These are phyloP conservation scores for Trichoderma orchidacearum DNA, from an alignment of 495 filamentous ascomycete species.

Conservation along the genomic window DNA sequence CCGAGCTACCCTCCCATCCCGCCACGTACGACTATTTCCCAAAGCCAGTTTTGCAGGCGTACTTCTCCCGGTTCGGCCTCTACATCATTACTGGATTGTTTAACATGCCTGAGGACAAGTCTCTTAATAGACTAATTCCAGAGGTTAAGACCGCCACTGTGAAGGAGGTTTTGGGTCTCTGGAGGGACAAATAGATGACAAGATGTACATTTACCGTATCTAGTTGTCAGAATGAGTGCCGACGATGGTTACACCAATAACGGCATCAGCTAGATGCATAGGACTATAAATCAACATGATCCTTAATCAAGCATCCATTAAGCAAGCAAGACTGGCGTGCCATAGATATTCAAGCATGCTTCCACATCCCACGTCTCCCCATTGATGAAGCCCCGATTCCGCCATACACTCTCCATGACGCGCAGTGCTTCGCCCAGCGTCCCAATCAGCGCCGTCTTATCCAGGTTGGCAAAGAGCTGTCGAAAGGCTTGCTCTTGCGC, in stretches of 20 bases:
- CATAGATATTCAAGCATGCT: neutral
- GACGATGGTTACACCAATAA: too few relatives aligned
- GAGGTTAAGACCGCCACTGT: slow-evolving; percentile 10
- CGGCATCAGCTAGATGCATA: neutral
- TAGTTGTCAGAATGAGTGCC: too few relatives aligned
- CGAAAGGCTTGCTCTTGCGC: slow-evolving; percentile 27
- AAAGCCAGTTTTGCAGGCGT: slow-evolving; percentile 15
- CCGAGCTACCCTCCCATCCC: slow-evolving; percentile 27
- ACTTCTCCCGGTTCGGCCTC: slow-evolving; percentile 17
- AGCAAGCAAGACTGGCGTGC: neutral
- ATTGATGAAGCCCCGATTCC: neutral
- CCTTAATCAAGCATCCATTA: neutral
- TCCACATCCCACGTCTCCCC: neutral
- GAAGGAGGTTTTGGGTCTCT: neutral
- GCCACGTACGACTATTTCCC: slow-evolving; percentile 20
- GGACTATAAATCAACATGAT: neutral
- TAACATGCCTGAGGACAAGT: slow-evolving; percentile 11
- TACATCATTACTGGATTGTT: slow-evolving; percentile 12
- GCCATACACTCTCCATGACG: neutral
- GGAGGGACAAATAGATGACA: neutral
- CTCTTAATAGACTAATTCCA: slow-evolving; percentile 22
- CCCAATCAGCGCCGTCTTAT: neutral
- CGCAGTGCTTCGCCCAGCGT: neutral
- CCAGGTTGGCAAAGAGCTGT: slow-evolving; percentile 13
- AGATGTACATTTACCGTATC: neutral